Evolutionary conservation across 2,329 filamentous ascomycete genomes (phyloP), one percentile per base, ranked within the genome.

Genomic region (Apiospora malaysiana): DNA sequence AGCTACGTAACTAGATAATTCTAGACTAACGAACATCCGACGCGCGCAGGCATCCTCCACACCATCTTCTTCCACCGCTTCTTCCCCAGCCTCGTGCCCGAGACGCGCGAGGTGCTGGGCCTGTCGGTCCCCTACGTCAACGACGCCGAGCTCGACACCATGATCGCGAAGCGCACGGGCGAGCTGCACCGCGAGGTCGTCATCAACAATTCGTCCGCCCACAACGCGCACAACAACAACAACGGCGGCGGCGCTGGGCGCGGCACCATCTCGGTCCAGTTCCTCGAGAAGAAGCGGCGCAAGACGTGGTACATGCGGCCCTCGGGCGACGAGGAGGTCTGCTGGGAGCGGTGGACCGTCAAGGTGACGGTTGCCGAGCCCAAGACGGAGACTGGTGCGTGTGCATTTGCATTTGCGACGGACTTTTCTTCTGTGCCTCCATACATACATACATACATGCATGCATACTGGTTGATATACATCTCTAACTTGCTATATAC

Each of bases 1-100:
- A n/a, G n/a, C n/a, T n/a, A n/a, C n/a, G n/a, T n/a, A n/a, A n/a
- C n/a, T n/a, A n/a, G n/a, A n/a, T n/a, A n/a, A n/a, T n/a, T n/a
- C n/a, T n/a, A n/a, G n/a, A n/a, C n/a, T n/a, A n/a, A n/a, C 27
- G 25, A 32, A 66, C 65, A 10, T 45, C 23, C 69, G 45, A 43
- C 37, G 10, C 56, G 6, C 16, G 47, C 77, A 97, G 95, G 93
- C 74, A 93, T 98, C 80, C 89, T 98, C 68, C 95, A 98, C 82
- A 97, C 95, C 68, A 98, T 98, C 81, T 99, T 98, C 90, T 98
- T 98, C 88, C 95, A 98, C 85, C 93, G 96, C 79, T 97, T 95
- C 89, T 98, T 98, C 86, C 94, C 94, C 71, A 91, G 94, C 71
- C 89, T 98, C 76, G 86, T 89, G 56, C 95, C 96, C 7, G 89